Evolutionary conservation across 371 early-diverging fungal genomes (phyloP), one percentile per base, ranked within the genome.

Genomic region (Circinella umbellata): DNA sequence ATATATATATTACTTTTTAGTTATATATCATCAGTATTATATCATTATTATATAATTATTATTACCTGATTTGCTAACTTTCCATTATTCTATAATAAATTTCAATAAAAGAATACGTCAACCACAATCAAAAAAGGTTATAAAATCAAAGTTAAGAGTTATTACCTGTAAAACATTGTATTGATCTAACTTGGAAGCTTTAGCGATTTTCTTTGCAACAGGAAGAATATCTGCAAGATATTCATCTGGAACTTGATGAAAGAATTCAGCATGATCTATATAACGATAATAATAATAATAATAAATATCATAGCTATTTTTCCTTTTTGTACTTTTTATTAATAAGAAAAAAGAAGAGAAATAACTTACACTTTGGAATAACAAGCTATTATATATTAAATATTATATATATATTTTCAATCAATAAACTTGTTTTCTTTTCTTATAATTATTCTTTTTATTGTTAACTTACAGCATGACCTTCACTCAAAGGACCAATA

Each of bases 151-250:
- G n/a, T n/a, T n/a, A n/a, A n/a, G n/a, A 27, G 27, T 27, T 27
- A 27, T 27, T 82, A 78, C 94, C 92, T 98, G 97, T 38, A 98
- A 78, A 36, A 98, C 80, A 81, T 98, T 98, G 86, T 97, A 98
- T 71, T 95, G 83, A 11, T 83, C 83, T 53, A 84, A 79, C 17
- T 90, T 91, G 20, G 87, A 73, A 13, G 92, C 93, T 15, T 70
- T 55, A 14, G 94, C 95, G 49, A 97, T 86, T 80, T 93, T 92
- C 81, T 95, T 95, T 62, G 96, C 95, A 27, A 92, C 79, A 15
- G 96, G 96, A 75, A 96, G 81, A 13, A 94, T 62, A 68, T 96
- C 97, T 36, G 88, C 87, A 63, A 97, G 80, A 67, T 85, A 87
- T 59, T 92, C 94, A 69, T 96, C 96, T 11, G 96, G 93, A 10